Base-by-base conservation (phyloP, 2,329 filamentous ascomycete species). In the Trichoderma simmonsii region DNA sequence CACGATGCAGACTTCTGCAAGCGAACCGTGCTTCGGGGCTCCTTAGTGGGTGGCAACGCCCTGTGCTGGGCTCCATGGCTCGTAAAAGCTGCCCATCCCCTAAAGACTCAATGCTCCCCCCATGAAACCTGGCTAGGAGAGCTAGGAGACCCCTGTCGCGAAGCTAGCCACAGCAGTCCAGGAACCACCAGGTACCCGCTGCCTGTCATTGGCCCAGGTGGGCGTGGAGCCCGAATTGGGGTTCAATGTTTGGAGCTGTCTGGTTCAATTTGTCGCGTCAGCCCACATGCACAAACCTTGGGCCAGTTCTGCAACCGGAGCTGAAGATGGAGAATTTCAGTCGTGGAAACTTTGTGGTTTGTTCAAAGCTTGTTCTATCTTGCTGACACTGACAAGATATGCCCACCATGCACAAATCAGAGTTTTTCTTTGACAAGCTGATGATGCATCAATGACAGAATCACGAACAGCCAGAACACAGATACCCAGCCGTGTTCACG, bases 171-270 rank as follows among this genome's bases (percentile, higher is more conserved):
- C n/a, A 39, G 66, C 39, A 43, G 70, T 26, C 32, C 60, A 72
- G 71, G 71, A 70, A 72, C 71, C 71, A 70, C 71, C 71, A 73
- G 72, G 72, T 64, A 73, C 72, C 62, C 56, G 72, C 59, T 9
- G 57, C 48, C 56, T 56, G 56, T 51, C 30, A 73, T 73, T 73
- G 72, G 72, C 67, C 18, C 69, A 51, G 43, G 48, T 43, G 39
- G 39, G 3, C 18, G 39, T 43, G 39, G 64, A 34, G 26, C 56
- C 26, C 62, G 48, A 24, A 26, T 64, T 57, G 69, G 36, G 32
- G 36, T 36, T 36, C 14, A 15, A 15, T 15, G 34, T 36, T 36
- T 36, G 34, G 34, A 36, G 34, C 34, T 15, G 34, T 36, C 34
- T 36, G 34, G 34, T 36, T 36, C 34, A 36, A 36, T 36, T 15